Evolutionary conservation across 2,329 filamentous ascomycete genomes (phyloP), one percentile per base, ranked within the genome.

Genomic region (Biscogniauxia mediterranea): DNA sequence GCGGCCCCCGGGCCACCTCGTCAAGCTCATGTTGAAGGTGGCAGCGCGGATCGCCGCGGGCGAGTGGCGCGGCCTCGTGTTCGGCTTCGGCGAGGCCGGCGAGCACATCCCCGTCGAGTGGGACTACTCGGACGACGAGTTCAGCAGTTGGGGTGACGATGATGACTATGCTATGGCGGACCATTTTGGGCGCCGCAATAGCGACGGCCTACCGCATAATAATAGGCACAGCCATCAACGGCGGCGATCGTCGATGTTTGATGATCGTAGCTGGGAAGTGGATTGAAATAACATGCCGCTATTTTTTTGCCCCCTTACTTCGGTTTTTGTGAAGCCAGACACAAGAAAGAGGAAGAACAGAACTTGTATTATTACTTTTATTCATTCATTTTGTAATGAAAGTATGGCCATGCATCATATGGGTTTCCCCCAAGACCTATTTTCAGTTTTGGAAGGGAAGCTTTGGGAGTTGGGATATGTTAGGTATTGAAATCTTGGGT

Each of bases 1-100:
- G 15, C 87, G 90, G 0, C 92, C 92, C n/a, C 92, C 93, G 0
- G 85, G 89, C 17, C 87, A 93, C 68, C 83, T 96, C 1, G 84
- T 96, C 42, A 82, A 86, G 25, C 80, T 96, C 50, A 93, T 97
- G 82, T 83, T 97, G 4, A 87, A 87, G 59, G 91, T 97, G 60
- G 91, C 93, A 0, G 88, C 90, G 0, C 87, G 85, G 64, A 92
- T 97, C 64, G 84, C 88, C 1, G 81, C 81, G 28, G 85, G 84
- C 19, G 81, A 85, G 76, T 87, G 83, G 88, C 79, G 84, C 70
- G 89, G 85, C 64, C 76, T 84, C 67, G 79, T 86, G 57, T 81
- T 82, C 56, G 84, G 84, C 11, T 77, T 80, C 57, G 80, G 80
- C 32, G 84, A 86, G 59, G 72, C 76, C 17, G 84, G 83, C 8